Conservation (phyloP, 345 rosid genomes). For the Rhodomyrtus tomentosa region DNA sequence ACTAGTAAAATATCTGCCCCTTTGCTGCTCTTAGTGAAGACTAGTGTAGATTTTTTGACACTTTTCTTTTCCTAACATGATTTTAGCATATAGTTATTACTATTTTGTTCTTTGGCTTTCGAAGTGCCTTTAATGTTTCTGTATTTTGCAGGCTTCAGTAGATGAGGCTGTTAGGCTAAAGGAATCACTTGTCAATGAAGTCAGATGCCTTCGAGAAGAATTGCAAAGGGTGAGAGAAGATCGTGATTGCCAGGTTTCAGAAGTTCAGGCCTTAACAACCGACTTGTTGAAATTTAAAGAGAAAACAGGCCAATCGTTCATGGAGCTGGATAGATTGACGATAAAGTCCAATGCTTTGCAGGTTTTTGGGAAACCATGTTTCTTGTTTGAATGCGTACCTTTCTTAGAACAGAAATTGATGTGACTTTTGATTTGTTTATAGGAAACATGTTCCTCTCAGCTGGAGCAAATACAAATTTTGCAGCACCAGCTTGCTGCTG, state of each 20-base stretch:
- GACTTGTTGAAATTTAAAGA: constrained; percentile 55
- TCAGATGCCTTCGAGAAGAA: constrained; percentile 63
- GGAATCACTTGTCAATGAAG: constrained; percentile 49
- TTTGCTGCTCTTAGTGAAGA: background rate
- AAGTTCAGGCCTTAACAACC: constrained; percentile 43
- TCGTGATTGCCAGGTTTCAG: constrained; percentile 59
- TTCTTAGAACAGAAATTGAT: background rate
- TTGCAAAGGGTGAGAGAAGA: constrained; percentile 79
- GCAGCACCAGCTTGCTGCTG: constrained; percentile 52
- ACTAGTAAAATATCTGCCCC: background rate
- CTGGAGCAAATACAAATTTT: constrained; percentile 50
- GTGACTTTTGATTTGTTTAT: background rate
- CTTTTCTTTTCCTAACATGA: background rate
- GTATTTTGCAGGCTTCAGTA: constrained; percentile 41
- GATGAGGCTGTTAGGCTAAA: constrained; percentile 68
- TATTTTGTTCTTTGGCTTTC: background rate
- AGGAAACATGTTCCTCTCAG: constrained; percentile 83
- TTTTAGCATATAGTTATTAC: background rate
- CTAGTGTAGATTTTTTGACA: background rate
- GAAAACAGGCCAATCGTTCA: constrained; percentile 57
- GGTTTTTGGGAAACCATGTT: constrained; percentile 30
- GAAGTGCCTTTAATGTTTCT: background rate
- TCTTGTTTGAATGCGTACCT: background rate
- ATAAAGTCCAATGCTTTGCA: constrained; percentile 54
- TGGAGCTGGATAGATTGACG: constrained; percentile 52